Evolutionary conservation across 768 basidiomycete genomes (phyloP).

Genomic region (Boletus rubescentipes): DNA sequence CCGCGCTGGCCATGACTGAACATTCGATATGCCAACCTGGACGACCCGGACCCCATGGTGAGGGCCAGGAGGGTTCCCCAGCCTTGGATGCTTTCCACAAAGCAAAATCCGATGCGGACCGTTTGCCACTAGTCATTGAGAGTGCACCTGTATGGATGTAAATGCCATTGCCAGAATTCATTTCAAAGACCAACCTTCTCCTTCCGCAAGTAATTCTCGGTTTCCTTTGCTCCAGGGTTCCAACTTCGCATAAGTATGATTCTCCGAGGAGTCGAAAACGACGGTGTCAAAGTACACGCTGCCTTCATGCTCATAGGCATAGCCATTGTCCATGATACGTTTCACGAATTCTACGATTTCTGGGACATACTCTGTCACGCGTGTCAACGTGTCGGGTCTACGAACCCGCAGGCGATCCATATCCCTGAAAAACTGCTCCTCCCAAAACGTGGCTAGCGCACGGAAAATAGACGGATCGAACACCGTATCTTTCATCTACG

Average conservation of each 20-base stretch:
- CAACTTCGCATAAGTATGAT: conserved; percentile 89
- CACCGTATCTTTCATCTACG: conserved; percentile 73
- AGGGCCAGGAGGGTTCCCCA: conserved; percentile 95
- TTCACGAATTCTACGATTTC: conserved; percentile 92
- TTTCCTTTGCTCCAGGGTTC: conserved; percentile 98
- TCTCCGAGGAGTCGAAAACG: conserved; percentile 72
- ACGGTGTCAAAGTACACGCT: conserved; percentile 91
- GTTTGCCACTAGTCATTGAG: conserved; percentile 57
- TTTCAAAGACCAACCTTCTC: conserved; percentile 63
- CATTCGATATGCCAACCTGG: conserved; percentile 99
- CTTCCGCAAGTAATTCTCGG: conserved; percentile 82
- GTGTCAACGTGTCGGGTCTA: conserved; percentile 86
- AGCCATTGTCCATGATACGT: conserved; percentile 82
- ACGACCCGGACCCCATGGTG: conserved; percentile 89
- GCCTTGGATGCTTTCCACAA: conserved; percentile 97
- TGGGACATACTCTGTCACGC: conserved; percentile 96
- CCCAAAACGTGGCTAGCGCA: conserved; percentile 83
- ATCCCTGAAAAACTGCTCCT: conserved; percentile 84
- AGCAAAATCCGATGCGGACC: conserved; percentile 91
- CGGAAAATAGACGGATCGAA: conserved; percentile 86
- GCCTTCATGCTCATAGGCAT: conserved; percentile 66
- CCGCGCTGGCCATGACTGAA: conserved; percentile 94
- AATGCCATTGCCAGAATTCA: neutral
- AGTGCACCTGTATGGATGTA: conserved; percentile 48
- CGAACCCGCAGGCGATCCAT: conserved; percentile 88